Evolutionary conservation across 1,139 yeast species (phyloP).

Genomic region (Sugiyamaella neomexicana): DNA sequence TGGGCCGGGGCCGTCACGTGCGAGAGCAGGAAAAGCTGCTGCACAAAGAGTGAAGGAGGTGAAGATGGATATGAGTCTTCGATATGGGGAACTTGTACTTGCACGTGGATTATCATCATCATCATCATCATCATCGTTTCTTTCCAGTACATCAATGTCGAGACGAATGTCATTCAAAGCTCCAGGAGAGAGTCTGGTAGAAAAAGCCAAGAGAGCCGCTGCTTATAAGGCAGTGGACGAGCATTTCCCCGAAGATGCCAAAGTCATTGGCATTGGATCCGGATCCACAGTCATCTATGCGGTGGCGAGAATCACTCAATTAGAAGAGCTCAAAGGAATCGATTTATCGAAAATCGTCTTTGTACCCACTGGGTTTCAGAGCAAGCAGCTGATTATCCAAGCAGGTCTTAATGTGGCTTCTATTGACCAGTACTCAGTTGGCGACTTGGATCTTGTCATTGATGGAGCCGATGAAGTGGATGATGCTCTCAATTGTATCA

Average conservation of each 20-base stretch:
- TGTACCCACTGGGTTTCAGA: slow-evolving; percentile 96
- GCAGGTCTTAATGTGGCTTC: slow-evolving; percentile 79
- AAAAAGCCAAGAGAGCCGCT: slow-evolving; percentile 76
- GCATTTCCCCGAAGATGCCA: slow-evolving; percentile 68
- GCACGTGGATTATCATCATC: too few relatives aligned
- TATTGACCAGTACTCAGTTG: slow-evolving; percentile 70
- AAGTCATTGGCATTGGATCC: slow-evolving; percentile 89
- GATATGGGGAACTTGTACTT: too few relatives aligned
- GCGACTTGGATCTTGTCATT: slow-evolving; percentile 80
- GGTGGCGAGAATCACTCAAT: slow-evolving; percentile 88
- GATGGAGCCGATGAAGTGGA: slow-evolving; percentile 99
- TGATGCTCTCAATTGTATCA: slow-evolving; percentile 73
- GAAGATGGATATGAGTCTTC: too few relatives aligned
- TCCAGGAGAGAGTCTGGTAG: slow-evolving; percentile 37
- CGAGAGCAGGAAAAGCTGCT: too few relatives aligned
- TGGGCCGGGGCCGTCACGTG: too few relatives aligned
- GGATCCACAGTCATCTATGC: slow-evolving; percentile 96
- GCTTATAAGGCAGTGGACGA: slow-evolving; percentile 93
- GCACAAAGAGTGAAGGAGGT: too few relatives aligned
- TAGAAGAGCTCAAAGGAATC: slow-evolving; percentile 47
- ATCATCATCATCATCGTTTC: too few relatives aligned
- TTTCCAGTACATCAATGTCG: background rate
- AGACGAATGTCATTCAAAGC: slow-evolving; percentile 4
- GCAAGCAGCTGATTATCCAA: slow-evolving; percentile 77
- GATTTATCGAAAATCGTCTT: slow-evolving; percentile 48